Conservation (phyloP, 768 basidiomycete genomes). For the Pleurotus platypus region DNA sequence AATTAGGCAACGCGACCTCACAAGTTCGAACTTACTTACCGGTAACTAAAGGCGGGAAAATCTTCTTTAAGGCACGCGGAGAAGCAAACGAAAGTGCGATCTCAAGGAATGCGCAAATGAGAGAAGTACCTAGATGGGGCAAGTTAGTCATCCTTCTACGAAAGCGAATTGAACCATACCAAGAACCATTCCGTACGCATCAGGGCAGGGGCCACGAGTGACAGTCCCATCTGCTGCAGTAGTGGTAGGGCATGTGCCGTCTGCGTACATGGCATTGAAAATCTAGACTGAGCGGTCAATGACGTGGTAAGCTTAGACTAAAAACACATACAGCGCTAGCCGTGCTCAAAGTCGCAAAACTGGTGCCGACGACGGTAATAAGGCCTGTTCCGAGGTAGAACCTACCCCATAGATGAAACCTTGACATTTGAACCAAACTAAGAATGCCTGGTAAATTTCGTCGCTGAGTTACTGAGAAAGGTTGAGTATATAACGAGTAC, state of each 20-base stretch:
- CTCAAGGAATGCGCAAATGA: conserved; percentile 77
- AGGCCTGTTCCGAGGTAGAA: conserved; percentile 81
- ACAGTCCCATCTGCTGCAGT: conserved; percentile 55
- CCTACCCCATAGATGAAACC: conserved; percentile 52
- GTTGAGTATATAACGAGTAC: not conserved
- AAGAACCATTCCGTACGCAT: conserved; percentile 77
- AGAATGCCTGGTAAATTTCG: conserved; percentile 50
- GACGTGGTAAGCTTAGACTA: not conserved
- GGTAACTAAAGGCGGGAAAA: conserved; percentile 83
- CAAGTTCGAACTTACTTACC: conserved; percentile 28
- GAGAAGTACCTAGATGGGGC: conserved; percentile 53
- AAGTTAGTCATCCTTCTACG: not conserved
- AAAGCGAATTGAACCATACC: conserved; percentile 32
- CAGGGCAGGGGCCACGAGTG: conserved; percentile 62
- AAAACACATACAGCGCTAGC: conserved; percentile 52
- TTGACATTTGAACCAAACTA: conserved; percentile 77
- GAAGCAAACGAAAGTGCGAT: conserved; percentile 79
- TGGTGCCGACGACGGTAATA: conserved; percentile 78
- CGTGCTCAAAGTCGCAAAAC: conserved; percentile 75
- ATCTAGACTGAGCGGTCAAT: conserved; percentile 37
- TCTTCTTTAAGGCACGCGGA: conserved; percentile 51
- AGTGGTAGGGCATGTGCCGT: conserved; percentile 71
- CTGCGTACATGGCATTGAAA: conserved; percentile 71
- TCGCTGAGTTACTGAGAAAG: not conserved
- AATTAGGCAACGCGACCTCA: not conserved